Evolutionary conservation across 225 moss, liverwort and hornwort genomes (phyloP), one percentile per base, ranked within the genome.

Genomic region (Marchantia paleacea): DNA sequence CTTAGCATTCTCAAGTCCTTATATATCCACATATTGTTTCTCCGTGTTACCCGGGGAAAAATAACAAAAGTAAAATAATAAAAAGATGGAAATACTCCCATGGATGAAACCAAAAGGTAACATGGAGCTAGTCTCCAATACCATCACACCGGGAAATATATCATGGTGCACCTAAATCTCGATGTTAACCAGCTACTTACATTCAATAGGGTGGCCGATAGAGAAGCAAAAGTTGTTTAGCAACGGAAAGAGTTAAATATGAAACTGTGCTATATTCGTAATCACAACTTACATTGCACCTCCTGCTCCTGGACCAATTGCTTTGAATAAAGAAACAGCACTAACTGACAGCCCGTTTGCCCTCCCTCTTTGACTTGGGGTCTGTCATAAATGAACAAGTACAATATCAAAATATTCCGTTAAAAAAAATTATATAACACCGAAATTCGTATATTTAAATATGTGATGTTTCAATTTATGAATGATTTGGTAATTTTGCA

Each of bases 341-440:
- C 94, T 92, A 82, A 91, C 87, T 18, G 86, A 68, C 52, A 94
- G 82, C 29, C 92, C 94, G 73, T 94, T 94, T 58, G 94, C 94
- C 72, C 88, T 84, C 83, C 91, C 92, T 73, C 90, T 85, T 84
- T 90, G 89, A 11, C 84, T 80, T 69, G 84, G 85, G 57, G 81
- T 75, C 94, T 94, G 90, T 24, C n/a, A 24, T 28, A 9, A 2
- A 12, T 63, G 11, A 9, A 65, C 65, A 65, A 65, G 57, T 2
- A 39, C 39, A 5, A 39, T 39, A 39, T 2, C 2, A 39, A 39
- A 39, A 39, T 5, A 2, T 39, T 39, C 39, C 39, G 2, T 39
- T 39, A 2, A 39, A 39, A 39, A 39, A 39, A 39, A 39, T 5
- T 39, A 39, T 5, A n/a, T 39, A 39, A 39, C 39, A 39, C 39